Conservation (phyloP, 2,329 filamentous ascomycete species). For the Capronia epimyces region DNA sequence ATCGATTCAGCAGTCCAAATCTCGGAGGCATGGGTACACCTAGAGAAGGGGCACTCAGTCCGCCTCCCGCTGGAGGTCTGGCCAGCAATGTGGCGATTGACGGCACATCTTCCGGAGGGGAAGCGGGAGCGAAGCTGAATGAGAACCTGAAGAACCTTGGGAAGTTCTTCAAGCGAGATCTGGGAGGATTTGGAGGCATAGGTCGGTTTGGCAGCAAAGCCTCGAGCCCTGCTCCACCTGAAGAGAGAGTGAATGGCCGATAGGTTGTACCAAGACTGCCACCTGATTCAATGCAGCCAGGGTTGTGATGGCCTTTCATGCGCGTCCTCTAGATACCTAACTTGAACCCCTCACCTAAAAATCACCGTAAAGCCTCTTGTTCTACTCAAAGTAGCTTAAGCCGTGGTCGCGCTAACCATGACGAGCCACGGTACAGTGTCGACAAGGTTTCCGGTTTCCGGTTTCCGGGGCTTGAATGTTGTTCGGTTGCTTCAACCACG, state of each 20-base stretch:
- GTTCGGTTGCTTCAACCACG: no score
- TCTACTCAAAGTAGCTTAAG: no score
- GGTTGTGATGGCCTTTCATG: no score
- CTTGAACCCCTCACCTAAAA: no score
- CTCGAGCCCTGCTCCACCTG: constrained; percentile 25
- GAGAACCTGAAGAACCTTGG: constrained; percentile 94
- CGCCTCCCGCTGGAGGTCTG: constrained; percentile 27
- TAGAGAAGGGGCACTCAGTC: constrained; percentile 35
- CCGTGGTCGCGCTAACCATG: no score
- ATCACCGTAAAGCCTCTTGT: no score
- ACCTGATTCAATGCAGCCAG: background rate
- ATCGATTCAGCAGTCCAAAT: constrained; percentile 63
- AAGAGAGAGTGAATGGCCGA: constrained; percentile 17
- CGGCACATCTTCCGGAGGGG: constrained; percentile 31
- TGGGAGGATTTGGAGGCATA: constrained; percentile 70
- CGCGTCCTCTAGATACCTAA: no score
- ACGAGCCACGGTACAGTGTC: no score
- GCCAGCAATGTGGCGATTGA: constrained; percentile 28
- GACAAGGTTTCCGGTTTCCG: no score
- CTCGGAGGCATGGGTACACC: constrained; percentile 69
- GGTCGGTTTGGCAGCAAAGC: constrained; percentile 41
- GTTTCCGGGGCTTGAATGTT: no score
- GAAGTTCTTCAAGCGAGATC: constrained; percentile 89
- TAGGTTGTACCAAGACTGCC: constrained; percentile 2
- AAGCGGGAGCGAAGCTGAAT: constrained; percentile 68